These are phyloP conservation scores for Kockovaella imperatae DNA, from an alignment of 768 basidiomycete genomes.

Conservation along the genomic window DNA sequence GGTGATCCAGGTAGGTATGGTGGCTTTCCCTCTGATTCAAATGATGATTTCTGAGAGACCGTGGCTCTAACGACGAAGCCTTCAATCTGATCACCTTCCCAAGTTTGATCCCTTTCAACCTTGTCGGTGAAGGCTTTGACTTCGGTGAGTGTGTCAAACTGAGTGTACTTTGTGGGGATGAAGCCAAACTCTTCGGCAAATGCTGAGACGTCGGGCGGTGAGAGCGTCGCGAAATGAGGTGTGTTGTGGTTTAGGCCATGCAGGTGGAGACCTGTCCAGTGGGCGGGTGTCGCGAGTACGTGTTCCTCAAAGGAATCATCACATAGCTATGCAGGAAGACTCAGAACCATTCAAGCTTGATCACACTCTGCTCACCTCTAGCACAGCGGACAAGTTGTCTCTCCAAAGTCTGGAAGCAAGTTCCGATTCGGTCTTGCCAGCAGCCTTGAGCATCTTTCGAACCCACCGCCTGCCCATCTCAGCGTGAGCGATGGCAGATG, in stretches of 20 bases:
- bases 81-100: slow-evolving; percentile 78
- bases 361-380: slow-evolving; percentile 58
- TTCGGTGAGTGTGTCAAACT: slow-evolving; percentile 56
- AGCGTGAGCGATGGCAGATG: slow-evolving; percentile 56
- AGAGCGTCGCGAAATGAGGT: slow-evolving; percentile 61
- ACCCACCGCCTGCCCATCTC: slow-evolving; percentile 80
- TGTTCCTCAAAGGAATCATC: slow-evolving; percentile 98
- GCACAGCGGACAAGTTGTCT: slow-evolving; percentile 77
- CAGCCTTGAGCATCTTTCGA: slow-evolving; percentile 55
- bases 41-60: slow-evolving; percentile 46
- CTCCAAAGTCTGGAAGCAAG: slow-evolving; percentile 70
- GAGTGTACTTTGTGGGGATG: slow-evolving; percentile 61
- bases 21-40: slow-evolving; percentile 31
- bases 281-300: slow-evolving; percentile 71
- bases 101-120: slow-evolving; percentile 60
- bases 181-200: slow-evolving; percentile 91
- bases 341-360: background rate
- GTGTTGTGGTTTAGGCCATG: slow-evolving; percentile 78
- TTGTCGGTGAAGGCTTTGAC: slow-evolving; percentile 67
- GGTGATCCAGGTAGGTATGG: slow-evolving; percentile 73
- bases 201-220: slow-evolving; percentile 58
- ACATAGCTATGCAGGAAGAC: slow-evolving; percentile 66
- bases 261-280: slow-evolving; percentile 80
- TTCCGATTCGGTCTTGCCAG: slow-evolving; percentile 62
- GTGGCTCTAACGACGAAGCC: slow-evolving; percentile 87